phyloP scores from a whole-genome alignment of 2,329 filamentous ascomycete species.

The Escovopsis sp. region DNA sequence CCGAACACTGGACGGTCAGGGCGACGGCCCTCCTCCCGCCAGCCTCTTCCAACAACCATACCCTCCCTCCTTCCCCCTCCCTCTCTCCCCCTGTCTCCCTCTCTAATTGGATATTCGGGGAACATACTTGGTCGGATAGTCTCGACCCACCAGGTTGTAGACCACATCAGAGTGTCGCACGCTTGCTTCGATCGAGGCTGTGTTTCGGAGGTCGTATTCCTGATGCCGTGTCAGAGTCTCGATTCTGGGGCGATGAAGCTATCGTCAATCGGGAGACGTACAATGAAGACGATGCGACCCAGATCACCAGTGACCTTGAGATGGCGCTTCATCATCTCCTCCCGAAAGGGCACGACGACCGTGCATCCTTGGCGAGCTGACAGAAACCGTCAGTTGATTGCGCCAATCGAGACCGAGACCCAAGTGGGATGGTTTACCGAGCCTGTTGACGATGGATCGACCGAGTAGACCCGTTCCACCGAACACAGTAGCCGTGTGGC shows the following conservation, averaged over 20 bases:
- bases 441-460: slow-evolving; percentile 90
- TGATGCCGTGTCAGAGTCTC: too few relatives aligned
- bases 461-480: slow-evolving; percentile 92
- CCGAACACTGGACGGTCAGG: too few relatives aligned
- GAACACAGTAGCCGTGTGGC: slow-evolving; percentile 94
- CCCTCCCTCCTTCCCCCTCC: too few relatives aligned
- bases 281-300: slow-evolving; percentile 74
- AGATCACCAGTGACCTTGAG: slow-evolving; percentile 93
- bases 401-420: not conserved
- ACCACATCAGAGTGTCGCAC: slow-evolving; percentile 95
- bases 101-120: not conserved
- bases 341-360: slow-evolving; percentile 82
- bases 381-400: slow-evolving; percentile 9
- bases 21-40: too few relatives aligned
- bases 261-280: too few relatives aligned
- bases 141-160: slow-evolving; percentile 86
- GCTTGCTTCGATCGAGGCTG: slow-evolving; percentile 86
- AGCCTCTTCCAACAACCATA: not conserved
- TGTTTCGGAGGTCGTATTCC: slow-evolving; percentile 94
- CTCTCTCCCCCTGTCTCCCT: not conserved
- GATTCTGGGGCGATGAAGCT: too few relatives aligned
- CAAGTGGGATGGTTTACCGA: slow-evolving; percentile 38
- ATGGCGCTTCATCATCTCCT: slow-evolving; percentile 96
- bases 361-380: slow-evolving; percentile 84
- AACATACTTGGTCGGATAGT: slow-evolving; percentile 85